Evolutionary conservation across 257 asterid genomes (phyloP).

Genomic region (Phtheirospermum japonicum): DNA sequence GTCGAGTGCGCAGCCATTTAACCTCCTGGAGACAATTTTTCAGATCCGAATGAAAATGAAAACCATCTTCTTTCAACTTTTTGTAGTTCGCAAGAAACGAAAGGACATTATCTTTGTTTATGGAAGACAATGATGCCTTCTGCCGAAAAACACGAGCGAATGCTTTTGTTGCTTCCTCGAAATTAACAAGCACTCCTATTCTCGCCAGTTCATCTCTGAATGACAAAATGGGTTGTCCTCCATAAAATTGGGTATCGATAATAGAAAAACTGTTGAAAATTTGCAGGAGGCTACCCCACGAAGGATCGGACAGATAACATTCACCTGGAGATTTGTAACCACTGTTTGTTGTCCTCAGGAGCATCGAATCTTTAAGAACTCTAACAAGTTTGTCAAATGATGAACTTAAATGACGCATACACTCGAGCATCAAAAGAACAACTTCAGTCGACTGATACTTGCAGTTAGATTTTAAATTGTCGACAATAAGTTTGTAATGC

Average conservation of each 20-base stretch:
- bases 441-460: neutral
- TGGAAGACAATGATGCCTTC: neutral
- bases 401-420: neutral
- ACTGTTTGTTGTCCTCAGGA: neutral
- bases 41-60: neutral
- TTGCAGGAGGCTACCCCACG: neutral
- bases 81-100: neutral
- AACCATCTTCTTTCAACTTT: neutral
- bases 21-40: neutral
- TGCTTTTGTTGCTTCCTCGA: neutral
- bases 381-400: neutral
- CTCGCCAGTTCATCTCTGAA: neutral
- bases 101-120: neutral
- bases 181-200: neutral
- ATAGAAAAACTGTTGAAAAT: neutral
- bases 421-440: neutral
- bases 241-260: neutral
- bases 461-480: neutral
- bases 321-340: neutral
- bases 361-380: slow-evolving; percentile 1
- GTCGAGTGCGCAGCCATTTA: neutral
- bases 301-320: neutral
- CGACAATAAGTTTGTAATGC: neutral
- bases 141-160: neutral
- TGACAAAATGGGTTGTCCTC: neutral